Evolutionary conservation across 2,329 filamentous ascomycete species (phyloP), one percentile per base, ranked within the genome.

Genomic region (Gnomoniopsis sp.): DNA sequence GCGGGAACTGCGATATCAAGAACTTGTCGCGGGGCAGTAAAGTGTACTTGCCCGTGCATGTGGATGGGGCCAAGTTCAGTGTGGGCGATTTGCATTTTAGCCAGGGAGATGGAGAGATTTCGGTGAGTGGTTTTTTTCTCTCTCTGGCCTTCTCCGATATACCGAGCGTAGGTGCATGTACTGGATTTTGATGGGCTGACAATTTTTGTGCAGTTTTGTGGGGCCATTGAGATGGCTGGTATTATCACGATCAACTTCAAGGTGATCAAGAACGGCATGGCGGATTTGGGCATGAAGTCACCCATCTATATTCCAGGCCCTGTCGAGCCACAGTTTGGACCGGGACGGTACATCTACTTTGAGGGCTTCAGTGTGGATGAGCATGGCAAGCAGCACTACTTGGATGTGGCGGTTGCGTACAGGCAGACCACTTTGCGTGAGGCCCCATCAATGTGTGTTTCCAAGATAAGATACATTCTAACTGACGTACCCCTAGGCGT

Each of bases 201-300:
- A 10, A 36, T 8, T 10, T 36, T 2, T 36, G 14, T 17, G n/a
- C 8, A 47, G 2, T 97, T 92, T 70, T 92, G 89, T 64, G 89
- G 89, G 21, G 93, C 92, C 6, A 97, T 96, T 67, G 93, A 97
- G 72, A 97, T 97, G 90, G 91, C 92, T 0, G 92, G 92, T 4
- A 79, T 91, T 47, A 96, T 96, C 66, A 96, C 92, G 2, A 84
- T 96, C 73, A 96, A 95, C 68, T 93, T 96, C 78, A 87, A 84
- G 52, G 89, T 96, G 17, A 87, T 96, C 79, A 96, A 95, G 72
- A 82, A 85, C 64, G 93, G 92, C 21, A 82, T 96, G 69, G 79
- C 79, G 48, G 82, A 91, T 36, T 75, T 96, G 54, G 88, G 81
- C 0, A 87, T 96, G 75, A 93, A 91, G 72, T 88, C 84, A 7